Conservation (phyloP, 257 asterid species). For the Solanum medicagineum region DNA sequence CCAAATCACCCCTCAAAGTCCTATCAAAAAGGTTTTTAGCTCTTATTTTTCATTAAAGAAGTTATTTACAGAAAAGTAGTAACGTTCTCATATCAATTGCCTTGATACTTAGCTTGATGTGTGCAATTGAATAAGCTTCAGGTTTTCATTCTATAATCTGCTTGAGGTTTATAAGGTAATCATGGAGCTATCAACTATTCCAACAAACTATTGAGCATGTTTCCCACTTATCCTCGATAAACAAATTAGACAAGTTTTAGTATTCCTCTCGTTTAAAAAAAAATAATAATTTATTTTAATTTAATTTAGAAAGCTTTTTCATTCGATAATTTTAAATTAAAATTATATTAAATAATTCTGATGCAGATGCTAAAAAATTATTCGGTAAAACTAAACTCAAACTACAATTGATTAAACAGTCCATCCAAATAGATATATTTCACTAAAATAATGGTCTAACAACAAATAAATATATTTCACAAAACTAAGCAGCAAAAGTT, state of each 20-base stretch:
- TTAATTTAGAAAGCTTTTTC: too few relatives aligned
- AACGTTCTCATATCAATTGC: background rate
- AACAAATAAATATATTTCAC: too few relatives aligned
- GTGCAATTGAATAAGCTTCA: background rate
- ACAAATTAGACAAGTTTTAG: background rate
- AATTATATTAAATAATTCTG: too few relatives aligned
- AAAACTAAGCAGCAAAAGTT: too few relatives aligned
- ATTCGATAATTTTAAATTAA: too few relatives aligned
- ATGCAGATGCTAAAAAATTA: too few relatives aligned
- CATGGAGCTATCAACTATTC: background rate
- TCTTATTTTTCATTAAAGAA: background rate
- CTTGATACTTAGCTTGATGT: background rate
- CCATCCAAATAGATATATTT: too few relatives aligned
- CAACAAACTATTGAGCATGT: background rate
- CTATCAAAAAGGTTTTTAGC: background rate
- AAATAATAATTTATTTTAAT: too few relatives aligned
- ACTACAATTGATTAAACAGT: background rate
- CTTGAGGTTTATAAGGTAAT: background rate
- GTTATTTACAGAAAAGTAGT: background rate
- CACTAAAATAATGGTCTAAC: too few relatives aligned
- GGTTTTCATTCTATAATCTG: background rate
- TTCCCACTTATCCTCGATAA: background rate
- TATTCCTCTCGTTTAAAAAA: background rate
- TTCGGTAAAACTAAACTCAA: background rate
- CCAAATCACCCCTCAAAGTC: background rate